phyloP scores from a whole-genome alignment of 345 rosid species.

The Populus nigra region DNA sequence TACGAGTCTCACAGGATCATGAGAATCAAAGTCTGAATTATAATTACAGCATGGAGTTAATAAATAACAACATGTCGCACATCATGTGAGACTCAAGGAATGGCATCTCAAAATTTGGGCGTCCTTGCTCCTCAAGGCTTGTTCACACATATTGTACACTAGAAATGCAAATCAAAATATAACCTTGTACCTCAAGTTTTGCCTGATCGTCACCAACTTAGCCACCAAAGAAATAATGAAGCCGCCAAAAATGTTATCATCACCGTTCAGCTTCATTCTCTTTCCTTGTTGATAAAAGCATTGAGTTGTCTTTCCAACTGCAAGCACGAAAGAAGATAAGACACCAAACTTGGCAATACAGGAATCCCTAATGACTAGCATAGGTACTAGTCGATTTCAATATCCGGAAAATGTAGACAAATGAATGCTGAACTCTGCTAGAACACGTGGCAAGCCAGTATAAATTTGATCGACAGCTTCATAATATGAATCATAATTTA shows the following conservation, averaged over 20 bases:
- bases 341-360: neutral
- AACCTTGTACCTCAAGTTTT: conserved; percentile 15
- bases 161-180: conserved; percentile 23
- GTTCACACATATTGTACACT: conserved; percentile 38
- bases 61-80: conserved; percentile 37
- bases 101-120: conserved; percentile 51
- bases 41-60: conserved; percentile 30
- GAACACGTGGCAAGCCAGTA: too few relatives aligned
- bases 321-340: conserved; percentile 6
- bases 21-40: conserved; percentile 2
- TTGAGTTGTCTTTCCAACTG: conserved; percentile 76
- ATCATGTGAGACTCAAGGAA: conserved; percentile 29
- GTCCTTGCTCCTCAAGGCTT: conserved; percentile 19
- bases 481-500: too few relatives aligned
- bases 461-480: too few relatives aligned
- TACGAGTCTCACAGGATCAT: too few relatives aligned
- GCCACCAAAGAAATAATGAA: conserved; percentile 1
- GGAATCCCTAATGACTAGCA: neutral
- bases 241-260: conserved; percentile 5
- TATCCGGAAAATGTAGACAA: too few relatives aligned
- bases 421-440: too few relatives aligned
- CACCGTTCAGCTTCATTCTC: conserved; percentile 17
- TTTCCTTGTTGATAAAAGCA: conserved; percentile 36
- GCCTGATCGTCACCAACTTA: conserved; percentile 2
- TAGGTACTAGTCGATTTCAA: neutral